Base-by-base conservation (phyloP, 2,329 filamentous ascomycete species). In the Hypocrella siamensis region DNA sequence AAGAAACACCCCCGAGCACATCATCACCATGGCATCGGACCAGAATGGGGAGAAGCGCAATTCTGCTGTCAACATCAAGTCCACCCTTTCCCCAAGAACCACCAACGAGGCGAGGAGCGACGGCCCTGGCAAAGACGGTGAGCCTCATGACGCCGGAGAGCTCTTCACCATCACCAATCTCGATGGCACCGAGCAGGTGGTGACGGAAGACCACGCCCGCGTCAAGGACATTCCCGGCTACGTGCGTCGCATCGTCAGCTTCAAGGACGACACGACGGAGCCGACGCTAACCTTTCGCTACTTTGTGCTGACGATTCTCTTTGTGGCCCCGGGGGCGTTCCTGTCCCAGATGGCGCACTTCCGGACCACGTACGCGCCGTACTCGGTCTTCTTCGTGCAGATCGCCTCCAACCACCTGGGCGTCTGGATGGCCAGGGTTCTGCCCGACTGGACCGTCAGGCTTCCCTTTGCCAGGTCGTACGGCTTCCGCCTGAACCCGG, bases 351-450 rank as follows among this genome's bases (percentile, higher is more conserved):
- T 72, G 58, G 63, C 60, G 37, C 56, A 61, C 30, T 75, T 61
- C 42, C 59, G 70, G 28, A 74, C 70, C 2, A 74, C 70, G 0
- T 61, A 60, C 27, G 65, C 67, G 1, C 62, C 64, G 0, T 75
- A 73, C 43, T 70, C 68, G 0, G 61, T 75, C 30, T 73, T 74
- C 45, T 75, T 75, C 38, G 69, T 75, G 19, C 66, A 70, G 40
- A 67, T 72, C 31, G 66, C 65, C 0, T 66, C 59, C 29, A 67
- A 69, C 41, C 70, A 70, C 34, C 55, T 61, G 9, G 67, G 67
- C 2, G 52, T 60, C 19, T 67, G 66, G 49, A 54, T 71, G 3
- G 67, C 67, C 2, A 58, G 58, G 31, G 45, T 61, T 1, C 48
- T 72, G 2, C 68, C 68, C 1, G 48, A 53, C 2, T 63, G 59